Conservation (phyloP, 2,329 filamentous ascomycete genomes). For the Aureobasidium musti region DNA sequence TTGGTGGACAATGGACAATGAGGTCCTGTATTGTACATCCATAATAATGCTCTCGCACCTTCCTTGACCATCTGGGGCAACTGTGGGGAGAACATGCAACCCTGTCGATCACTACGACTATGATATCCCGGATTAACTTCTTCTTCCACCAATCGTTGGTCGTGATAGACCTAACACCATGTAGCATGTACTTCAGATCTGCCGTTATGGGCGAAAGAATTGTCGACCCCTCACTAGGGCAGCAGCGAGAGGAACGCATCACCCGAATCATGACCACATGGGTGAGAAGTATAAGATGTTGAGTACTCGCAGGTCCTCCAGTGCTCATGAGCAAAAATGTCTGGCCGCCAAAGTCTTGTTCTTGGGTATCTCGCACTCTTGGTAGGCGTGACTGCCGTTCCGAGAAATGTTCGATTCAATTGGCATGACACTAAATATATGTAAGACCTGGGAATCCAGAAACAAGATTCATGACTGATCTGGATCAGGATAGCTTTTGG, state of each 20-base stretch:
- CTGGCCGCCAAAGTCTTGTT: background rate
- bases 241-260: background rate
- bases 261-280: background rate
- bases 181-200: background rate
- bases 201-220: background rate
- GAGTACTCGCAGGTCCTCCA: too few relatives aligned
- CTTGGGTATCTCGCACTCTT: background rate
- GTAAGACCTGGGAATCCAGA: background rate
- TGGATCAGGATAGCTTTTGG: slow-evolving; percentile 50
- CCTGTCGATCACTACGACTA: slow-evolving; percentile 1
- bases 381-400: background rate
- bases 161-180: background rate
- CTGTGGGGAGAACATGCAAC: slow-evolving; percentile 15
- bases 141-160: slow-evolving; percentile 18
- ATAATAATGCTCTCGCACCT: background rate
- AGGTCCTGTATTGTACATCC: too few relatives aligned
- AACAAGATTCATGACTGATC: background rate
- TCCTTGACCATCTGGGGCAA: slow-evolving; percentile 5
- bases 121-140: background rate
- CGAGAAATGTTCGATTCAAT: slow-evolving; percentile 30
- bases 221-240: background rate
- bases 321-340: background rate
- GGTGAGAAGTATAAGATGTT: slow-evolving; percentile 6
- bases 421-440: slow-evolving; percentile 32
- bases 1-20: background rate